Base-by-base conservation (phyloP, 345 rosid genomes). In the Garcia nutans region DNA sequence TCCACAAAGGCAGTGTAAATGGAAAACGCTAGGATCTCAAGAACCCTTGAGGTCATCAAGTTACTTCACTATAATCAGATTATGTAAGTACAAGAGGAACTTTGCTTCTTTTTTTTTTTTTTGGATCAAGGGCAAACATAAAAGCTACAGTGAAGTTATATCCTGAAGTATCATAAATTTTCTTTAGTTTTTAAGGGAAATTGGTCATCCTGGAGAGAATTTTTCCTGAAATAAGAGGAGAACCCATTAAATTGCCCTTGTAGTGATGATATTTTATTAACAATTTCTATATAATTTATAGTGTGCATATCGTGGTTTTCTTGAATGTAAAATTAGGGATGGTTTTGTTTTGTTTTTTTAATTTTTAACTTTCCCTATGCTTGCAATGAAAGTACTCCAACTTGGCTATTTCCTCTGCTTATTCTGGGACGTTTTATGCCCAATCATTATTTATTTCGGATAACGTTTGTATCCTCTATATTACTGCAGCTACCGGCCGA, bases 91-190 rank as follows among this genome's bases (percentile, higher is more conserved):
- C 59, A 56, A 11, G 24, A 28, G 41, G 58, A 47, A 26, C 42
- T 17, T 58, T 6, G 19, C 13, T 15, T 54, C n/a, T 49, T 19
- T 16, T 57, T 6, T 12, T 11, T 15, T 54, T 28, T 49, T 19
- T 31, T 67, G 33, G 15, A 60, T 68, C 16, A 79, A 63, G 74
- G 68, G 59, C 58, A 47, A 8, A 64, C 74, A 57, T 74, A 45
- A 71, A 75, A 57, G 75, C 72, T 11, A 50, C 33, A 23, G 69
- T 58, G n/a, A 74, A 31, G 78, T 67, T 47, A 26, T 65, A 55
- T 75, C 45, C 45, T 66, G 42, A 33, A 56, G 33, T 44, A 5
- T 41, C 56, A 23, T 41, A 75, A 23, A 10, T 31, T 57, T 10
- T 44, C 52, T 55, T 50, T 12, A 41, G 23, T 49, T 61, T 12